Conservation (phyloP, 495 filamentous ascomycete species). For the Rusavskia elegans region DNA sequence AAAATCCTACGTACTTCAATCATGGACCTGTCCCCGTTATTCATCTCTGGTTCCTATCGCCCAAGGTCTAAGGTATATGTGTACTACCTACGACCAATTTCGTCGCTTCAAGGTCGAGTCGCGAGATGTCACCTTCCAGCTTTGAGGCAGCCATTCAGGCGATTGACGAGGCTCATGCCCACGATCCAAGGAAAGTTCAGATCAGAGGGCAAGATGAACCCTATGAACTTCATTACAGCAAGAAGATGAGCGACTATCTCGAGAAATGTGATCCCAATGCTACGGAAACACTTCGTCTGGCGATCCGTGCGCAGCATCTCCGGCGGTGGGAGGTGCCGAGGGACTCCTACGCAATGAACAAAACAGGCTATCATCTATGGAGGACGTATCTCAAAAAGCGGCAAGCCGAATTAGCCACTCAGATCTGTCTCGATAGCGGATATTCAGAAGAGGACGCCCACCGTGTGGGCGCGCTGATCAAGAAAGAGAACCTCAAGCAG, state of each 20-base stretch:
- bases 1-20: too few species aligned
- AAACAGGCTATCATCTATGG: conserved; percentile 61
- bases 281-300: conserved; percentile 48
- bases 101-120: too few species aligned
- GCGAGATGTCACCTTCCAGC: conserved; percentile 2
- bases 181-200: conserved; percentile 40
- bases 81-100: too few species aligned
- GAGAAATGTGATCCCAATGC: conserved; percentile 34
- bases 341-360: conserved; percentile 47
- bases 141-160: conserved; percentile 33
- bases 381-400: conserved; percentile 51
- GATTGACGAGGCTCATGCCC: conserved; percentile 59
- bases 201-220: conserved; percentile 30
- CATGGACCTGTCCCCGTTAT: too few species aligned
- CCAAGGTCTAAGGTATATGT: too few species aligned
- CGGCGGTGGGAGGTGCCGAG: conserved; percentile 68
- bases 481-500: conserved; percentile 46
- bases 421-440: conserved; percentile 37
- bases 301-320: conserved; percentile 71
- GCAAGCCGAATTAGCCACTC: conserved; percentile 44
- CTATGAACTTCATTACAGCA: conserved; percentile 67
- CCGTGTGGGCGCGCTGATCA: conserved; percentile 42
- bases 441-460: conserved; percentile 29
- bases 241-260: conserved; percentile 61
- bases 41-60: too few species aligned